phyloP scores from a whole-genome alignment of 2,329 filamentous ascomycete genomes.

The Colletotrichum theobromicola region DNA sequence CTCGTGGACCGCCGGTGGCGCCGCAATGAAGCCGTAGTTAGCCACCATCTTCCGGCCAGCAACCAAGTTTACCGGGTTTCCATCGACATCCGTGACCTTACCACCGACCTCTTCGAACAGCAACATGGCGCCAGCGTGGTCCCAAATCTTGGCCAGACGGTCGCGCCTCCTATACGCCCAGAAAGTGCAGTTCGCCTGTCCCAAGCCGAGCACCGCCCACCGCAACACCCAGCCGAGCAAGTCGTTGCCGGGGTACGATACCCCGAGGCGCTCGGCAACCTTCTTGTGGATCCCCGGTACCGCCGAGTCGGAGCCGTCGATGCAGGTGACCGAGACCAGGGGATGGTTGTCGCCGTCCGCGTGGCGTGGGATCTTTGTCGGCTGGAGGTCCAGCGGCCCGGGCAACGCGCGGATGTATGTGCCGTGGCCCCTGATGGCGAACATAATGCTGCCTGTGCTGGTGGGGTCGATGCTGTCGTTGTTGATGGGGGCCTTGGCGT shows the following conservation, averaged over 20 bases:
- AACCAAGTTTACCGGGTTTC: constrained; percentile 53
- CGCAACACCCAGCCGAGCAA: constrained; percentile 63
- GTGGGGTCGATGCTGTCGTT: constrained; percentile 50
- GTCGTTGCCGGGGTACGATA: constrained; percentile 52
- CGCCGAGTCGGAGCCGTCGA: constrained; percentile 50
- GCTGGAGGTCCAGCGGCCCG: constrained; percentile 24
- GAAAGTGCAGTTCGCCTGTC: constrained; percentile 57
- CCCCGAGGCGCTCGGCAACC: constrained; percentile 46
- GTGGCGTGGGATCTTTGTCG: constrained; percentile 35
- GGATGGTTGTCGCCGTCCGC: constrained; percentile 25
- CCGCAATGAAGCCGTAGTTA: constrained; percentile 64
- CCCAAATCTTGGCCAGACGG: constrained; percentile 61
- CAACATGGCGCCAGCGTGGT: constrained; percentile 65
- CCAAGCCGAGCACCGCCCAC: constrained; percentile 58
- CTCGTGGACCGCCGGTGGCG: constrained; percentile 48
- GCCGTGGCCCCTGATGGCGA: constrained; percentile 53
- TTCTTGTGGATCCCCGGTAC: constrained; percentile 51
- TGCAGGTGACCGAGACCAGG: constrained; percentile 53
- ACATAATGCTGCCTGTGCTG: constrained; percentile 54
- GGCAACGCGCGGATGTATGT: constrained; percentile 50
- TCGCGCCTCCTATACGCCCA: constrained; percentile 59
- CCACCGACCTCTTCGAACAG: constrained; percentile 63
- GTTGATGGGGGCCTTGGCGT: constrained; percentile 41
- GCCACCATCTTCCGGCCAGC: constrained; percentile 51
- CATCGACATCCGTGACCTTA: constrained; percentile 58